A percentile compares a stretch with the other conserved stretches of the same genome.
phyloP scores from a whole-genome alignment of 345 rosid genomes.

The Rhodamnia argentea region DNA sequence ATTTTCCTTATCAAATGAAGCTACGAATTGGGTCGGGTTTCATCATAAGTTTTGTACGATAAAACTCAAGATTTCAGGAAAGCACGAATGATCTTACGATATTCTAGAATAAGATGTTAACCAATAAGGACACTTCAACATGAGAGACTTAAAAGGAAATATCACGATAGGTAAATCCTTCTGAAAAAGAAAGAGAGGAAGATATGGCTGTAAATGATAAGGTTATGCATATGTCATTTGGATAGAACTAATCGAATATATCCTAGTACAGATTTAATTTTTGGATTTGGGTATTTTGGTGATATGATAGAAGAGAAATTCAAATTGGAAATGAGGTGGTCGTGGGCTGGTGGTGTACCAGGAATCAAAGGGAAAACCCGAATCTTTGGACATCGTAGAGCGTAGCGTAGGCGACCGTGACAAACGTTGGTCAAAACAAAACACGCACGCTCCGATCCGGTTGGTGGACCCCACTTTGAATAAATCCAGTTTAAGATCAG shows the following conservation, averaged over 20 bases:
- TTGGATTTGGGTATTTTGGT: neutral
- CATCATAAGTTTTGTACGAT: neutral
- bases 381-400: neutral
- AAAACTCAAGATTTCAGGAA: neutral
- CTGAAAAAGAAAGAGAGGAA: too few species aligned
- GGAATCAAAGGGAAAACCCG: neutral
- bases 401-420: too few species aligned
- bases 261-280: too few species aligned
- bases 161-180: neutral
- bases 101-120: neutral
- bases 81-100: neutral
- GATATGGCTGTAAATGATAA: too few species aligned
- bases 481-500: neutral
- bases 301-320: neutral
- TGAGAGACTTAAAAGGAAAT: neutral
- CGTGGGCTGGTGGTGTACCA: neutral
- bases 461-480: neutral
- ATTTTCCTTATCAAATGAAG: neutral
- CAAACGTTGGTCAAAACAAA: neutral
- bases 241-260: too few species aligned
- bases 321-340: neutral
- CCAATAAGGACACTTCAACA: neutral
- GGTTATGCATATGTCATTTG: too few species aligned
- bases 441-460: neutral
- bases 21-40: neutral